Base-by-base conservation (phyloP, 2,329 filamentous ascomycete genomes). In the Apiospora koreana region DNA sequence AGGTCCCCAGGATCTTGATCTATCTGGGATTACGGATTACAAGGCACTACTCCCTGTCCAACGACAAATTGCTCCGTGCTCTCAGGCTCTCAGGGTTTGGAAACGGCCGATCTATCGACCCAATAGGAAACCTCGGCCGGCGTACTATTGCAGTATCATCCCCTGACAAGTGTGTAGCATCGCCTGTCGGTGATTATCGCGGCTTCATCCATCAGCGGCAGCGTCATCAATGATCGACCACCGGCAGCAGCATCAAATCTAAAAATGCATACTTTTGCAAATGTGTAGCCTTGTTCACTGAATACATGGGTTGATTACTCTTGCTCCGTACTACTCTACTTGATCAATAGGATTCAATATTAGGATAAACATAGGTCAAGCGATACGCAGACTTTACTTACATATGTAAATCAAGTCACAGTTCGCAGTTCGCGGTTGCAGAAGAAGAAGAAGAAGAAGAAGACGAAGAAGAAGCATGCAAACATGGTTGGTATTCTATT, bases 71-170 rank as follows among this genome's bases (percentile, higher is more conserved):
- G 68, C 68, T 62, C 70, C 65, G 66, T 69, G 70, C 67, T 28
- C 35, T 41, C 18, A 62, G 54, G 70, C 67, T 28, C 35, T 41
- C 18, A 62, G 54, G 45, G 25, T 48, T 48, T 66, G 8, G 67
- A 69, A 69, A 70, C 68, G 48, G 71, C 69, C 73, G 70, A 71
- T 73, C 72, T 69, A 67, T 66, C 38, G 46, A 69, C 43, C 70
- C 73, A 75, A 73, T 72, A 67, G 70, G 72, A 68, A 70, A 71
- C 69, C 67, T 70, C 66, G 69, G 65, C 65, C 71, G 68, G 42
- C 65, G 70, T 73, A 69, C 65, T 69, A 70, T 70, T 72, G 67
- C 67, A 31, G 50, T n/a, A 35, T 16, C 62, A 35, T 14, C 62
- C 54, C 50, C 50, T 46, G 50, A 58, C 28, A 6, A 58, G 14